Base-by-base conservation (phyloP, 805 yeast species). In the Pichia exigua region DNA sequence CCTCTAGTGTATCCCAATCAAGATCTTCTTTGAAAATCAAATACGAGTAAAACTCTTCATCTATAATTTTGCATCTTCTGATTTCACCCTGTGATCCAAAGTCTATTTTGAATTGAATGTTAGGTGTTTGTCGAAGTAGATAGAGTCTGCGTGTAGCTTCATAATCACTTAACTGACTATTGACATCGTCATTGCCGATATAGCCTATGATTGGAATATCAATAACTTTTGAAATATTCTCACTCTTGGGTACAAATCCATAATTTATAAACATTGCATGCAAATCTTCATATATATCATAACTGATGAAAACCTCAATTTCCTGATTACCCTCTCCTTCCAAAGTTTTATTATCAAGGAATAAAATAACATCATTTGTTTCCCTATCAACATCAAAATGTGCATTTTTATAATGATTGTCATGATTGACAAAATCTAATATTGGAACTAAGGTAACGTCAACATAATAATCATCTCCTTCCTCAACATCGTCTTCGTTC, bases 381-480 rank as follows among this genome's bases (percentile, higher is more conserved):
- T 45, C 32, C 9, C 72, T 64, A 62, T 80, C 85, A n/a, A 79
- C 70, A 59, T 82, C 92, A 65, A 83, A 85, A 57, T 69, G 73
- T 0, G 85, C 78, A 63, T 81, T 82, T 45, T 69, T 67, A 27
- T 58, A 41, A 21, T 62, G 64, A 51, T 69, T 70, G 43, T 69
- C 66, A 61, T 85, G 92, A 61, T 85, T 85, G 7, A 77, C 85
- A 71, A 78, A 85, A 63, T 85, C 92, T 30, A 85, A 58, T 1
- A 82, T 54, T 1, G 92, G 90, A 0, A 84, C 87, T 50, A 85
- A 62, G 0, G 87, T 76, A 0, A 81, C 72, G 47, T 77, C 75
- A 6, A 77, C 76, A 5, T 63, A 58, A 54, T 70, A 81, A 44
- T 74, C 78, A 13, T 70, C 75, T 8, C 59, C 54, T 2, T 48